Conservation (phyloP, 2,329 filamentous ascomycete genomes). For the Pseudogymnoascus destructans region DNA sequence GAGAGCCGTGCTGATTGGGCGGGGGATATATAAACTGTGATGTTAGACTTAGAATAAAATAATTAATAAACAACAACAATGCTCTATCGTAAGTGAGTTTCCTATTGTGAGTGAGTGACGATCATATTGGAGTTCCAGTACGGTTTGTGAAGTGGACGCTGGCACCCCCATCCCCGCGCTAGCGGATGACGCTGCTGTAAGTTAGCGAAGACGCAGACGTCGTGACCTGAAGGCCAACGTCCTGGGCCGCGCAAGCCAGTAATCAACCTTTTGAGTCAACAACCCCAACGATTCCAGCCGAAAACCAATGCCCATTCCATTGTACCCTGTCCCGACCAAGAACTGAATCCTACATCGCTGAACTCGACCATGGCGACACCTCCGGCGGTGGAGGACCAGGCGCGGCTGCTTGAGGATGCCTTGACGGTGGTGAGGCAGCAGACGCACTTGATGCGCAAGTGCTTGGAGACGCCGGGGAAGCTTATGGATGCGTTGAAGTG, state of each 20-base stretch:
- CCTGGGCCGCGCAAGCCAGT: slow-evolving; percentile 5
- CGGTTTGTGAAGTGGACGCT: slow-evolving; percentile 1
- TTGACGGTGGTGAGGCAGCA: slow-evolving; percentile 93
- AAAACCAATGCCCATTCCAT: neutral
- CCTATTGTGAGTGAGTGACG: neutral
- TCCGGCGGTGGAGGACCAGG: slow-evolving; percentile 63
- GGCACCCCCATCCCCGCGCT: neutral
- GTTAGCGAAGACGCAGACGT: slow-evolving; percentile 8
- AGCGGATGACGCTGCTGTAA: slow-evolving; percentile 8
- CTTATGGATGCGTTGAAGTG: slow-evolving; percentile 99
- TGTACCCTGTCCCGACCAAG: neutral
- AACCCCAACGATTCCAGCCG: neutral
- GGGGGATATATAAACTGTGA: neutral
- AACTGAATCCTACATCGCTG: slow-evolving; percentile 3
- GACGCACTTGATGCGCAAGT: slow-evolving; percentile 93
- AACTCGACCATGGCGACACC: slow-evolving; percentile 36
- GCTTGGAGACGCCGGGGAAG: slow-evolving; percentile 91
- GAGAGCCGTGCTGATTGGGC: neutral
- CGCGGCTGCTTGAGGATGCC: slow-evolving; percentile 92
- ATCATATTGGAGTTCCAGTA: neutral
- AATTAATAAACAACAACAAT: neutral
- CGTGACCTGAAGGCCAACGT: slow-evolving; percentile 7
- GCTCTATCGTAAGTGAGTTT: neutral
- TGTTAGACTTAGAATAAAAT: neutral
- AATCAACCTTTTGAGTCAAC: neutral